Conservation (phyloP, 1,284 basidiomycete genomes). For the Sporisorium graminicola region DNA sequence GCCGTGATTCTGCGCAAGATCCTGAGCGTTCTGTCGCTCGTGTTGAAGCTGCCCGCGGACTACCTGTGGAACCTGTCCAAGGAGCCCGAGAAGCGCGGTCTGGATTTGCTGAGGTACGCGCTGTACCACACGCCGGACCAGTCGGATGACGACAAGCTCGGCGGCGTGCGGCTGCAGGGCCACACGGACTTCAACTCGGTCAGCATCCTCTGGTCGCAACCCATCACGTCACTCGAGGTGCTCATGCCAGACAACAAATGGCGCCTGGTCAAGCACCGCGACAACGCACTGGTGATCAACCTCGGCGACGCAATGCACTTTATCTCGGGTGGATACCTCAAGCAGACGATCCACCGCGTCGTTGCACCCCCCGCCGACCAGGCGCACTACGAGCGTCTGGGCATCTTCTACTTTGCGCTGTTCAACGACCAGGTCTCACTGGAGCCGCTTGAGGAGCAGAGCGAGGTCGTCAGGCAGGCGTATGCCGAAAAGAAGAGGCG, state of each 20-base stretch:
- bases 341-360: constrained; percentile 71
- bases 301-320: constrained; percentile 68
- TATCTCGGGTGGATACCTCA: constrained; percentile 64
- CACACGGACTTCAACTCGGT: constrained; percentile 72
- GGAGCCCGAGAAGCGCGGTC: constrained; percentile 70
- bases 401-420: constrained; percentile 71
- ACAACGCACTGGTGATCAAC: constrained; percentile 67
- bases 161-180: constrained; percentile 71
- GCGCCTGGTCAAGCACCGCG: constrained; percentile 70
- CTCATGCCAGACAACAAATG: constrained; percentile 71
- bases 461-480: constrained; percentile 61
- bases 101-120: constrained; percentile 71
- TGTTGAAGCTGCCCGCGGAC: constrained; percentile 71
- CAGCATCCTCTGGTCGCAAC: constrained; percentile 71
- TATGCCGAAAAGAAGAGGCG: constrained; percentile 21
- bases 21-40: constrained; percentile 70
- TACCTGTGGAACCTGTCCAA: constrained; percentile 71
- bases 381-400: constrained; percentile 69
- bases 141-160: constrained; percentile 66
- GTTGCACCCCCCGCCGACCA: constrained; percentile 71
- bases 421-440: constrained; percentile 69
- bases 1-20: constrained; percentile 70
- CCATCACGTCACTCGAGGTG: constrained; percentile 71
- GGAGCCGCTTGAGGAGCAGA: constrained; percentile 64
- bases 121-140: constrained; percentile 71